Conservation (phyloP, 352 stramenopile species). For the Phytophthora sansomeana region DNA sequence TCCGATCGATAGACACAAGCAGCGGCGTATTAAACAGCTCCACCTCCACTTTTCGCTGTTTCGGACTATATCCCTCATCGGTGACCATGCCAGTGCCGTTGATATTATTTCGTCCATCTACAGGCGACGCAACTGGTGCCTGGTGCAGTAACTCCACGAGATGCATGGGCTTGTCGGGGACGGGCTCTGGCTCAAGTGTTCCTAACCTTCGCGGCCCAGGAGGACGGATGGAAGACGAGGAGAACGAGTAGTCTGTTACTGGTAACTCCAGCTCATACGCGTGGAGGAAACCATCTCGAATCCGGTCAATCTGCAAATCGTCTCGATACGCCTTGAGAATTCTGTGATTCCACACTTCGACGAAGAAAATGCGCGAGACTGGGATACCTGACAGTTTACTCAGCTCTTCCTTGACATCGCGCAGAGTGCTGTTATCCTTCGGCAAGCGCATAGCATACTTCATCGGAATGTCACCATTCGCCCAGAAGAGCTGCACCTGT, state of each 20-base stretch:
- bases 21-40: slow-evolving; percentile 83
- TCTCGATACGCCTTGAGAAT: slow-evolving; percentile 70
- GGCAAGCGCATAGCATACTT: slow-evolving; percentile 72
- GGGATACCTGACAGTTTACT: slow-evolving; percentile 58
- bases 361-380: slow-evolving; percentile 63
- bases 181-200: slow-evolving; percentile 26
- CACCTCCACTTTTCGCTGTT: slow-evolving; percentile 77
- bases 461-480: slow-evolving; percentile 73
- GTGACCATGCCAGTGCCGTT: slow-evolving; percentile 43
- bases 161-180: slow-evolving; percentile 55
- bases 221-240: slow-evolving; percentile 65
- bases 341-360: slow-evolving; percentile 75
- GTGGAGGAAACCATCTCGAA: slow-evolving; percentile 71
- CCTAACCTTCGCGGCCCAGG: slow-evolving; percentile 31
- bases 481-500: slow-evolving; percentile 79
- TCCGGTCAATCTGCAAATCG: slow-evolving; percentile 48
- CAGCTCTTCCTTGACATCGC: slow-evolving; percentile 70
- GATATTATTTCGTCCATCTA: slow-evolving; percentile 45
- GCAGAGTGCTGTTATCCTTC: slow-evolving; percentile 59
- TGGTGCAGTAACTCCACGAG: slow-evolving; percentile 80
- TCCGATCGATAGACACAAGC: slow-evolving; percentile 68
- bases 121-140: slow-evolving; percentile 62
- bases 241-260: slow-evolving; percentile 70
- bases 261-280: slow-evolving; percentile 91
- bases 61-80: slow-evolving; percentile 47